These are phyloP conservation scores for Mycena chlorophos DNA, from an alignment of 768 basidiomycete genomes.

Conservation along the genomic window DNA sequence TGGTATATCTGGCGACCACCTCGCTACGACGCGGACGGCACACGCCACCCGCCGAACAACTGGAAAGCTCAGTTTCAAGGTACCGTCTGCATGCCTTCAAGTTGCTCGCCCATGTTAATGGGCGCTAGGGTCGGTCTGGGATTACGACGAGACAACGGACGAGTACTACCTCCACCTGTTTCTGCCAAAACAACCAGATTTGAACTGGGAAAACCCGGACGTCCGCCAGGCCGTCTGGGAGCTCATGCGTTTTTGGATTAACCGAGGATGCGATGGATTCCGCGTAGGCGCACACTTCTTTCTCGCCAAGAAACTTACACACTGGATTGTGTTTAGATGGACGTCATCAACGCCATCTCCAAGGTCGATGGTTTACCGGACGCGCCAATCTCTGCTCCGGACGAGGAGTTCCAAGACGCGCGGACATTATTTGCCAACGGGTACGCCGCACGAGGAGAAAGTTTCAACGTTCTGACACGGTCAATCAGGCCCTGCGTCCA, in stretches of 20 bases:
- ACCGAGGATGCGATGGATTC: constrained; percentile 74
- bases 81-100: constrained; percentile 15
- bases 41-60: constrained; percentile 67
- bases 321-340: constrained; percentile 46
- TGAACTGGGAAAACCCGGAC: constrained; percentile 74
- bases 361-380: constrained; percentile 67
- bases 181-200: constrained; percentile 65
- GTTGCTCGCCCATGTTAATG: not conserved
- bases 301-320: not conserved
- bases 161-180: constrained; percentile 78
- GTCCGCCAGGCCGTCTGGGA: constrained; percentile 61
- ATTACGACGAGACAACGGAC: constrained; percentile 59
- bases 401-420: constrained; percentile 53
- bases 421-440: constrained; percentile 60
- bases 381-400: constrained; percentile 55
- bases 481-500: constrained; percentile 60
- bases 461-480: not conserved
- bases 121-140: constrained; percentile 63
- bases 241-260: constrained; percentile 73
- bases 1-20: constrained; percentile 79
- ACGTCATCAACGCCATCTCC: constrained; percentile 69
- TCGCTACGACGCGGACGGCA: constrained; percentile 50
- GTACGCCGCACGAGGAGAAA: constrained; percentile 32
- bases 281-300: constrained; percentile 53
- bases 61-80: constrained; percentile 72